Evolutionary conservation across 1,284 basidiomycete species (phyloP).

Genomic region (Mycena citricolor): DNA sequence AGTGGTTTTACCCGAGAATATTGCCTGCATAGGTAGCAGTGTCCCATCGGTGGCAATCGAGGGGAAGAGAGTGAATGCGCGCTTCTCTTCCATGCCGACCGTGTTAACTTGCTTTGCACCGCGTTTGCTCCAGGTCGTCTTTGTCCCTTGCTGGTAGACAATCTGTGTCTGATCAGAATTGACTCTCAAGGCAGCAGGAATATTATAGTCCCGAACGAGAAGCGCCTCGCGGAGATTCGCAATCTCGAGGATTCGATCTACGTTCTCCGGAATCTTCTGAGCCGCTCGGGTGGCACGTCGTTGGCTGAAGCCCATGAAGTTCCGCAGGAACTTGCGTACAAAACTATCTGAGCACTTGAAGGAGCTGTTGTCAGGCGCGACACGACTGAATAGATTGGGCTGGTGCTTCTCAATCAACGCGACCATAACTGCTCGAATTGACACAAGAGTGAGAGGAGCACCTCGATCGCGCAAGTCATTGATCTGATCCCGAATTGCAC

Average conservation of each 20-base stretch:
- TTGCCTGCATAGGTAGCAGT: conserved; percentile 32
- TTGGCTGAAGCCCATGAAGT: conserved; percentile 24
- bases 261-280: conserved; percentile 28
- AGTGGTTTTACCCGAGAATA: conserved; percentile 25
- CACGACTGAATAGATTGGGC: conserved; percentile 24
- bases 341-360: conserved; percentile 32
- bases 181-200: conserved; percentile 25
- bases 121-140: conserved; percentile 26
- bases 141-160: conserved; percentile 23
- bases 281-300: conserved; percentile 30
- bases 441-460: conserved; percentile 25
- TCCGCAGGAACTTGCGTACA: conserved; percentile 26
- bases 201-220: conserved; percentile 23
- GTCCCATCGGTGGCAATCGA: conserved; percentile 28
- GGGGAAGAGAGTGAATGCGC: conserved; percentile 33
- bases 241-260: conserved; percentile 13
- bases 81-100: conserved; percentile 34
- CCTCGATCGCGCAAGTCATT: conserved; percentile 21
- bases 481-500: conserved; percentile 22
- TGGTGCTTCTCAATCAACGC: conserved; percentile 23
- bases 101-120: conserved; percentile 32
- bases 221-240: conserved; percentile 26
- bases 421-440: conserved; percentile 28
- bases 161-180: conserved; percentile 35
- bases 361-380: conserved; percentile 24